Evolutionary conservation across 2,329 filamentous ascomycete species (phyloP).

Genomic region (Colletotrichum cordylinicola): DNA sequence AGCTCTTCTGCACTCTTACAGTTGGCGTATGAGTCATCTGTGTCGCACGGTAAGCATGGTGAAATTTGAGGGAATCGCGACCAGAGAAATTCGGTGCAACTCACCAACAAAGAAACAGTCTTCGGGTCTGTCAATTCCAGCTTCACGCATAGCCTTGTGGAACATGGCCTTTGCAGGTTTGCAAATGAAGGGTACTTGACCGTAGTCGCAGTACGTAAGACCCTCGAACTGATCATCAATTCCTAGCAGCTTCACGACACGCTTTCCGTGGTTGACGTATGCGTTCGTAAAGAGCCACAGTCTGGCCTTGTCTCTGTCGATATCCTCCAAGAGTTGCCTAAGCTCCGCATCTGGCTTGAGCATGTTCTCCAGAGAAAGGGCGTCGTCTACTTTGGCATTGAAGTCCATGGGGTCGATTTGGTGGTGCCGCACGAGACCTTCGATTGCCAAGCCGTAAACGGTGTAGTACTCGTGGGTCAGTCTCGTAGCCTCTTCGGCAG

Average conservation of each 20-base stretch:
- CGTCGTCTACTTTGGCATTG: slow-evolving; percentile 93
- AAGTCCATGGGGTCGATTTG: slow-evolving; percentile 95
- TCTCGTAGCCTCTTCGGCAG: slow-evolving; percentile 76
- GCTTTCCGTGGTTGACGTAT: slow-evolving; percentile 84
- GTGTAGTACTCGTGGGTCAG: slow-evolving; percentile 93
- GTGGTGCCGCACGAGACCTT: slow-evolving; percentile 92
- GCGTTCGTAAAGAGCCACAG: slow-evolving; percentile 98
- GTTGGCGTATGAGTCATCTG: slow-evolving; percentile 88
- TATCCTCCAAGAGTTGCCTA: slow-evolving; percentile 76
- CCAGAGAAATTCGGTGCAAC: slow-evolving; percentile 37
- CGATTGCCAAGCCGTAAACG: slow-evolving; percentile 93
- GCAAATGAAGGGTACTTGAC: slow-evolving; percentile 74
- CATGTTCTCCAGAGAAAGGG: slow-evolving; percentile 85
- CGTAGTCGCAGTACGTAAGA: slow-evolving; percentile 94
- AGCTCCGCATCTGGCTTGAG: slow-evolving; percentile 80
- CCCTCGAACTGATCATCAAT: slow-evolving; percentile 93
- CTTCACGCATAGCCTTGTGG: slow-evolving; percentile 86
- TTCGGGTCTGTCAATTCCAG: slow-evolving; percentile 68
- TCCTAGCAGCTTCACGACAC: slow-evolving; percentile 82
- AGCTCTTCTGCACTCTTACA: slow-evolving; percentile 77
- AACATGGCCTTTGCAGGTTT: slow-evolving; percentile 88
- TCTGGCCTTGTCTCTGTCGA: slow-evolving; percentile 83
- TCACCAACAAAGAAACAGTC: slow-evolving; percentile 93
- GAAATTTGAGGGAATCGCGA: background rate
- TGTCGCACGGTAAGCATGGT: fast-evolving